A percentile compares a stretch with the other conserved stretches of the same genome.
Evolutionary conservation across 129 eudicot species (phyloP).

Genomic region (Rutidosis leptorrhynchoides): DNA sequence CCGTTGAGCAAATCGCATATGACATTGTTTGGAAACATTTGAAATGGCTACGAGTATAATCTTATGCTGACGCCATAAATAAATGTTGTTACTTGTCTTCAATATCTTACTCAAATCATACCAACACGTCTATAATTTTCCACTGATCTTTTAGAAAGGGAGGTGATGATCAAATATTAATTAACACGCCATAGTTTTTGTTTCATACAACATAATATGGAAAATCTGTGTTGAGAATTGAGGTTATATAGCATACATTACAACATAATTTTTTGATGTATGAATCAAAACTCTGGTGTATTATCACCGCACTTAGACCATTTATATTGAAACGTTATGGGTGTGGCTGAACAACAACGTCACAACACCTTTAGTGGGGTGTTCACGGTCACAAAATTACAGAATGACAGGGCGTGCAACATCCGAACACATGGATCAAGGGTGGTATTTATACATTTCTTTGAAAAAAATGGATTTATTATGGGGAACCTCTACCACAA

Average conservation of each 20-base stretch:
- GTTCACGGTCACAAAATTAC: too few relatives aligned
- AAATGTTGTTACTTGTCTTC: not conserved
- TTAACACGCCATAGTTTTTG: not conserved
- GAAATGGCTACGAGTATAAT: not conserved
- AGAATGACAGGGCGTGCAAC: too few relatives aligned
- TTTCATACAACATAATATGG: not conserved
- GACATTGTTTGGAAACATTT: not conserved
- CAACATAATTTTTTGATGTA: not conserved
- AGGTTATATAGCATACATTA: not conserved
- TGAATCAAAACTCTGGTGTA: not conserved
- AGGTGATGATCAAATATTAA: too few relatives aligned
- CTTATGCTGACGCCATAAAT: not conserved
- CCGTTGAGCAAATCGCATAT: not conserved
- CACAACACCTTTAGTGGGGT: too few relatives aligned
- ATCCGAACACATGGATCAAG: too few relatives aligned
- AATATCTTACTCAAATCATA: not conserved
- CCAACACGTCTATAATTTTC: not conserved
- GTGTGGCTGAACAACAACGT: too few relatives aligned
- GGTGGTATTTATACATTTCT: too few relatives aligned
- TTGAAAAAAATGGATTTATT: too few relatives aligned
- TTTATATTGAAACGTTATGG: too few relatives aligned
- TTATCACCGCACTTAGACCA: not conserved
- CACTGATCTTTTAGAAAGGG: not conserved
- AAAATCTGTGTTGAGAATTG: too few relatives aligned
- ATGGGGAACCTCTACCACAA: too few relatives aligned